Evolutionary conservation across 2,329 filamentous ascomycete genomes (phyloP), one percentile per base, ranked within the genome.

Genomic region (Alternaria brassicae): DNA sequence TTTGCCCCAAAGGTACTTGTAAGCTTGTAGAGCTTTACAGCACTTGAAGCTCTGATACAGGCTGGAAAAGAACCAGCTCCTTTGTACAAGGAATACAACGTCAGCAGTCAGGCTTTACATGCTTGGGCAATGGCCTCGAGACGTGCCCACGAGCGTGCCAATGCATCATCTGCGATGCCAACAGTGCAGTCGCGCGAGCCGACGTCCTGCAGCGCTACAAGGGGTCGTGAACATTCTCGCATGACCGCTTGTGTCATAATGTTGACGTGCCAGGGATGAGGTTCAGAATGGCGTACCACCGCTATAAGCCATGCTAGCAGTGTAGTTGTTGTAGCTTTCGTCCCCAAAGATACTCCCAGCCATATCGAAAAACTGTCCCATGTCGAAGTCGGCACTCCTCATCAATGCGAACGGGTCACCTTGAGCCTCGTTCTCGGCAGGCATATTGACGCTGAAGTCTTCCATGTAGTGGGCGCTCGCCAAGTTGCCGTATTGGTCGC

Each of bases 291-390:
- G 21, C 9, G 32, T n/a, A 15, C 37, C 21, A 9, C 40, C 27
- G 15, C 70, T 72, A 54, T 72, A 75, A 0, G 68, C 66, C 70
- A 77, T 70, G n/a, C 61, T 63, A 25, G 63, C 48, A 48, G n/a
- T n/a, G n/a, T 50, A 59, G 25, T 32, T 63, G 6, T 70, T 67
- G 30, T 56, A 59, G 45, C 56, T 61, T 4, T 71, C 67, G 23
- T 70, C 69, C 1, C 73, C 68, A 71, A 72, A 77, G 5, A 76
- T 70, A 3, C 73, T 51, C 23, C 56, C 50, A 4, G 42, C 71
- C 50, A 69, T 66, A 23, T 76, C 73, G n/a, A 76, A 69, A 32
- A 77, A 72, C 15, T 67, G 66, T 32, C 74, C 73, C 67, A 76
- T 72, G 36, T 77, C 73, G 44, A 77, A 73, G 44, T 77, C 69